Percentiles rank a stretch among this genome's conserved stretches.
These are phyloP conservation scores for Trametes maxima DNA, from an alignment of 768 basidiomycete species.

Conservation along the genomic window DNA sequence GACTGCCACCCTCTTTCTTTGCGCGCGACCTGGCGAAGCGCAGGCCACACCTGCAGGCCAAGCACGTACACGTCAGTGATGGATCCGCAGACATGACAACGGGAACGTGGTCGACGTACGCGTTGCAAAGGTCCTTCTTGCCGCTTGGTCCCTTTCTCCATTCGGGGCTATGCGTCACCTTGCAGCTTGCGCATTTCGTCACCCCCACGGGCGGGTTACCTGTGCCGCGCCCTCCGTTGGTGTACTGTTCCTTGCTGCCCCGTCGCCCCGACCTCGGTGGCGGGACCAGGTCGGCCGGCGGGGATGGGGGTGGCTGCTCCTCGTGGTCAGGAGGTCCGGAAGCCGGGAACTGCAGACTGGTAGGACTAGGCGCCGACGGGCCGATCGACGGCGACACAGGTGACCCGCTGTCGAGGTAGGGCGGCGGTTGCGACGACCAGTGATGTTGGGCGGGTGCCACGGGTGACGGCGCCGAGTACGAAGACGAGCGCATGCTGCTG, in stretches of 20 bases:
- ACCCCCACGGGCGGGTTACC: slow-evolving; percentile 77
- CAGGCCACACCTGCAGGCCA: slow-evolving; percentile 67
- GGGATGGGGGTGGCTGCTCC: slow-evolving; percentile 28
- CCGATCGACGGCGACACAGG: slow-evolving; percentile 27
- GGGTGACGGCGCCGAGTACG: slow-evolving; percentile 30
- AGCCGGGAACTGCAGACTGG: slow-evolving; percentile 7
- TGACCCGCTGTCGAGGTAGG: slow-evolving; percentile 37
- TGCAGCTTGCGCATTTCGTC: slow-evolving; percentile 76
- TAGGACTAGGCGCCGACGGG: slow-evolving; percentile 28
- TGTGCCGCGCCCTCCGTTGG: slow-evolving; percentile 46
- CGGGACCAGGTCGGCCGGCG: slow-evolving; percentile 39
- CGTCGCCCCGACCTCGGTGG: slow-evolving; percentile 48
- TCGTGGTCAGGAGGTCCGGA: slow-evolving; percentile 22
- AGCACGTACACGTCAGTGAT: slow-evolving; percentile 22
- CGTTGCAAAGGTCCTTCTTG: slow-evolving; percentile 91
- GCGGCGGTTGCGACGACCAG: slow-evolving; percentile 47
- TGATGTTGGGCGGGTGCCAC: slow-evolving; percentile 38
- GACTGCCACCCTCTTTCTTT: slow-evolving; percentile 78
- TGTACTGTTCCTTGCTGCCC: slow-evolving; percentile 49
- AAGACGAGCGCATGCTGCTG: slow-evolving; percentile 34
- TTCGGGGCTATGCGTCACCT: slow-evolving; percentile 80
- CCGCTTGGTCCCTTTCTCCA: slow-evolving; percentile 92
- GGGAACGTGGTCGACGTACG: slow-evolving; percentile 55
- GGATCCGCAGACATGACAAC: slow-evolving; percentile 16
- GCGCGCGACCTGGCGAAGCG: slow-evolving; percentile 86